Evolutionary conservation across 192 early-diverging fungal species (phyloP), one percentile per base, ranked within the genome.

Genomic region (Mortierella antarctica): DNA sequence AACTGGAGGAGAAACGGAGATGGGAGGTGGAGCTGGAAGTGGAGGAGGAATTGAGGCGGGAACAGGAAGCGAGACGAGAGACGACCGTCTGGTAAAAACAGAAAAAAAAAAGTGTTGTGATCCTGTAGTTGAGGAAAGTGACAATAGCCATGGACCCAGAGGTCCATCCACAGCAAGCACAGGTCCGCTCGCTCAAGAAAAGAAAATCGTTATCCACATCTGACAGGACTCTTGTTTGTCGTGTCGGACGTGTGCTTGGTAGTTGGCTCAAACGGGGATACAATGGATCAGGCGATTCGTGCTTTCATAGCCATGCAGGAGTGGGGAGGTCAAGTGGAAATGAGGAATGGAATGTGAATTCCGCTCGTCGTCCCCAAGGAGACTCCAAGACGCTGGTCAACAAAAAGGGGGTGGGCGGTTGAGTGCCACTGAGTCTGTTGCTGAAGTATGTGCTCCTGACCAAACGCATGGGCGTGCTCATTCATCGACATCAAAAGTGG

Each of bases 221-320:
- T 4, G 42, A 20, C 18, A 55, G 53, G 53, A 67, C 21, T 48
- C 10, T 10, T 14, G 55, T 12, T 40, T n/a, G 21, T 23, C 57
- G 57, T n/a, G n/a, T n/a, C n/a, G n/a, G 39, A 18, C 20, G 12
- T 53, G 7, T 59, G 57, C 31, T 42, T 42, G 5, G 15, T 5
- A 4, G 31, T 15, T 48, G n/a, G 71, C n/a, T 50, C 42, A 58
- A 72, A 65, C 56, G 47, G 47, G 70, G 70, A 72, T 72, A 7
- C 5, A 7, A 13, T 41, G 57, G 21, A 58, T 50, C 23, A 44
- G 45, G 55, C n/a, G 23, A 52, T 66, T 66, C 51, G 17, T n/a
- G 8, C 5, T 58, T 7, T 20, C 20, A 14, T 18, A n/a, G n/a
- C 20, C 10, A 10, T 58, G 23, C 8, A 8, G 57, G 13, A 40